Base-by-base conservation (phyloP, 805 yeast genomes). In the Starmerella floris region DNA sequence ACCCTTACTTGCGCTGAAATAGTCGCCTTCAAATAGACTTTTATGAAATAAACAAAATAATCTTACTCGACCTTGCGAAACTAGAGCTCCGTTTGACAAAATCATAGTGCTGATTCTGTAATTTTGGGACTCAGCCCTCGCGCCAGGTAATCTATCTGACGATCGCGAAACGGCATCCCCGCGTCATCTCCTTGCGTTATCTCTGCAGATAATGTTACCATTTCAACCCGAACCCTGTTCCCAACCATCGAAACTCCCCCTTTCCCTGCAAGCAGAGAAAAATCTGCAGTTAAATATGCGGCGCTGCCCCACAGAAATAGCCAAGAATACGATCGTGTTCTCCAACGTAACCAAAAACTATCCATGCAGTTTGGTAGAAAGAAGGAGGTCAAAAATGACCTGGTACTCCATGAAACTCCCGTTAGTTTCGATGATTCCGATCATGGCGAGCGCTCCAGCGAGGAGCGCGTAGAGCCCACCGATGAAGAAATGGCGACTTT, bases 401-500 rank as follows among this genome's bases (percentile, higher is more conserved):
- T 30, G 20, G 20, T 17, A 10, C 20, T 17, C 15, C 20, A 17
- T 17, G 28, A 25, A 13, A 13, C 8, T 8, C 28, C 28, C 13
- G 28, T 25, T 9, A 25, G 28, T 13, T 9, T 25, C 28, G 28
- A 25, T 13, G 13, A 25, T 25, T 8, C 28, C 13, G 13, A 8
- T 13, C 13, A 8, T 8, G 28, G 28, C 13, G 28, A 25, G 28
- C 8, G 13, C 8, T 9, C 28, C 13, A 26, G 11, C 5, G 36
- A 33, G 6, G 36, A 33, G 17, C 36, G 36, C 26, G 19, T 32
- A 10, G 54, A 46, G 34, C 67, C 81, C 45, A 76, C 81, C 23
- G 71, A 62, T 2, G 72, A 70, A 45, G 80, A 75, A 51, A 52
- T 71, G 53, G 62, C 57, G 35, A 70, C 72, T 13, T 66, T 75